Evolutionary conservation across 768 basidiomycete genomes (phyloP).

Genomic region (Phanerochaete carnosa): DNA sequence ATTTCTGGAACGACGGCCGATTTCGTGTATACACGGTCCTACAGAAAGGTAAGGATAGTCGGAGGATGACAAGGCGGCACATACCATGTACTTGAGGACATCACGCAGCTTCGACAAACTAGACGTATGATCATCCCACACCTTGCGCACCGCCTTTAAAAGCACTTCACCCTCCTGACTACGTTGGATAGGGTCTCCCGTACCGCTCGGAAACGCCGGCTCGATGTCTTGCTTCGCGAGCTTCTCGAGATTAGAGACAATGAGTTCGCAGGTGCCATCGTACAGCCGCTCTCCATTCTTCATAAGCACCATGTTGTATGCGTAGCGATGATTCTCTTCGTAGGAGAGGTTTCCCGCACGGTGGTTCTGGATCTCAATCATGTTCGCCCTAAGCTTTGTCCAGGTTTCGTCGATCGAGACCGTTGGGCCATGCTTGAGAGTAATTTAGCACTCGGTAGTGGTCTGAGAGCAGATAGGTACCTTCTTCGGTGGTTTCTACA

Average conservation of each 20-base stretch:
- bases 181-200: constrained; percentile 67
- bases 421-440: constrained; percentile 61
- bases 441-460: constrained; percentile 2
- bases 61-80: constrained; percentile 4
- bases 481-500: constrained; percentile 45
- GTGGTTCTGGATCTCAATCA: constrained; percentile 92
- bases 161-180: constrained; percentile 83
- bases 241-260: constrained; percentile 77
- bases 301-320: constrained; percentile 90
- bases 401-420: constrained; percentile 84
- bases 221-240: constrained; percentile 75
- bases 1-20: constrained; percentile 74
- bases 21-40: constrained; percentile 91
- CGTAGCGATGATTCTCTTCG: constrained; percentile 92
- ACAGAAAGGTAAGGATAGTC: not conserved
- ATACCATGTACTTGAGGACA: constrained; percentile 94
- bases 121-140: constrained; percentile 93
- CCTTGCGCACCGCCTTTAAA: constrained; percentile 74
- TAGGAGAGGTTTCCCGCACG: constrained; percentile 87
- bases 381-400: constrained; percentile 76
- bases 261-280: constrained; percentile 74
- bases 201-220: constrained; percentile 79
- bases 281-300: constrained; percentile 86
- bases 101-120: constrained; percentile 88
- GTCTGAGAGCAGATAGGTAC: constrained; percentile 22